Evolutionary conservation across 2,329 filamentous ascomycete genomes (phyloP).

Genomic region (Colletotrichum scovillei): DNA sequence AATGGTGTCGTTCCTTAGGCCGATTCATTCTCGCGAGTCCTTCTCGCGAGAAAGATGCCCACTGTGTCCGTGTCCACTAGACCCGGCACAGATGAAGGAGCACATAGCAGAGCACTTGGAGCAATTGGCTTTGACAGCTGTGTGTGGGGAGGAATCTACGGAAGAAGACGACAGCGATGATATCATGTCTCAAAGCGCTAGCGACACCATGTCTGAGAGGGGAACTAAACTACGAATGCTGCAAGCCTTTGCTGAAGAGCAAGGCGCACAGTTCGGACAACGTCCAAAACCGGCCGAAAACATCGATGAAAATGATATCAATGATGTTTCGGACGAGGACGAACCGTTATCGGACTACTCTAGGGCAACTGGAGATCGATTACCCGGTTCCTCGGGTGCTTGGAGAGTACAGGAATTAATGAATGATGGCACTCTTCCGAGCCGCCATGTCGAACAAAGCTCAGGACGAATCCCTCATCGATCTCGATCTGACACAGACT

Average conservation of each 20-base stretch:
- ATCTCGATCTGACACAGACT: not conserved
- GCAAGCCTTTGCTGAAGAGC: constrained; percentile 8
- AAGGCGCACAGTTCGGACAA: not conserved
- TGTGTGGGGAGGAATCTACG: not conserved
- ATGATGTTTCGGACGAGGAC: constrained; percentile 12
- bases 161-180: constrained; percentile 15
- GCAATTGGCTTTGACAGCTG: not conserved
- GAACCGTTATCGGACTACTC: not conserved
- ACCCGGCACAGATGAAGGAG: not conserved
- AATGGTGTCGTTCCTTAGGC: not conserved
- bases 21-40: not conserved
- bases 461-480: not conserved
- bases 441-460: not conserved
- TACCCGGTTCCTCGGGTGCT: not conserved
- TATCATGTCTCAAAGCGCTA: constrained; percentile 16
- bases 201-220: constrained; percentile 12
- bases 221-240: not conserved
- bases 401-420: constrained; percentile 16
- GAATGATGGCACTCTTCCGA: not conserved
- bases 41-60: constrained; percentile 8
- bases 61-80: not conserved
- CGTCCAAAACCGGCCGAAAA: not conserved
- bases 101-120: constrained; percentile 17
- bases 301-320: constrained; percentile 1
- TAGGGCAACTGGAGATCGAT: not conserved